A percentile compares a stretch with the other conserved stretches of the same genome.
Evolutionary conservation across 2,329 filamentous ascomycete genomes (phyloP).

Genomic region (Rhynchosporium secalis): DNA sequence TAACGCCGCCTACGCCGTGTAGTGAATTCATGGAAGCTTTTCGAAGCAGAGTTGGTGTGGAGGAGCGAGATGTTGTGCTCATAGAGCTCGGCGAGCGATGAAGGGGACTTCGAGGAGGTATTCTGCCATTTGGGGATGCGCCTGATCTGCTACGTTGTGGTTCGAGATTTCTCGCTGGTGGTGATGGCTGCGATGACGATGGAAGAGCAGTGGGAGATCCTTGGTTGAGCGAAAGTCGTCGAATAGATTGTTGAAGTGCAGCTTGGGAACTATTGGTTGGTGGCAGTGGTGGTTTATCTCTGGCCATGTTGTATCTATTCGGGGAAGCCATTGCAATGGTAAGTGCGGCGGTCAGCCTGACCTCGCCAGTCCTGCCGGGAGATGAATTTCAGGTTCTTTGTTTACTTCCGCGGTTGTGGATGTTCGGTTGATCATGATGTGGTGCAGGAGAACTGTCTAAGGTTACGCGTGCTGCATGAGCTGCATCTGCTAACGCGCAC

Average conservation of each 20-base stretch:
- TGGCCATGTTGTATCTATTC: constrained; percentile 16
- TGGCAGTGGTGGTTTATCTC: constrained; percentile 22
- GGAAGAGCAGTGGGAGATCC: constrained; percentile 26
- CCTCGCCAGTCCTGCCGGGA: constrained; percentile 1
- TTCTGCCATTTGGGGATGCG: constrained; percentile 33
- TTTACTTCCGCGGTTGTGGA: constrained; percentile 6
- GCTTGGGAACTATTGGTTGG: constrained; percentile 29
- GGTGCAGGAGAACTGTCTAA: constrained; percentile 3
- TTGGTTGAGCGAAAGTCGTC: constrained; percentile 42
- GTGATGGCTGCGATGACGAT: constrained; percentile 25
- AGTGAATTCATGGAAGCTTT: constrained; percentile 48
- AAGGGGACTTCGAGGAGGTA: constrained; percentile 37
- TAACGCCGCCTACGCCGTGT: constrained; percentile 41
- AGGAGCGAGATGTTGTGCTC: constrained; percentile 43
- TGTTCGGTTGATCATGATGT: background rate
- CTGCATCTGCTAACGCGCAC: constrained; percentile 17
- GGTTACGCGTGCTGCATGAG: constrained; percentile 18
- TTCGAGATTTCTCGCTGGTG: constrained; percentile 20
- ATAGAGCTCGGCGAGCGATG: constrained; percentile 46
- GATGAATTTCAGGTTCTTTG: constrained; percentile 1
- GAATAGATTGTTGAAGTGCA: constrained; percentile 41
- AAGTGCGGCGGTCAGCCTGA: constrained; percentile 2
- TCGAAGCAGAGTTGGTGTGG: constrained; percentile 44
- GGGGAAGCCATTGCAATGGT: constrained; percentile 19
- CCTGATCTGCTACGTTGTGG: constrained; percentile 25